phyloP scores from a whole-genome alignment of 2,329 filamentous ascomycete species.

The Colletotrichum chlorophyti region DNA sequence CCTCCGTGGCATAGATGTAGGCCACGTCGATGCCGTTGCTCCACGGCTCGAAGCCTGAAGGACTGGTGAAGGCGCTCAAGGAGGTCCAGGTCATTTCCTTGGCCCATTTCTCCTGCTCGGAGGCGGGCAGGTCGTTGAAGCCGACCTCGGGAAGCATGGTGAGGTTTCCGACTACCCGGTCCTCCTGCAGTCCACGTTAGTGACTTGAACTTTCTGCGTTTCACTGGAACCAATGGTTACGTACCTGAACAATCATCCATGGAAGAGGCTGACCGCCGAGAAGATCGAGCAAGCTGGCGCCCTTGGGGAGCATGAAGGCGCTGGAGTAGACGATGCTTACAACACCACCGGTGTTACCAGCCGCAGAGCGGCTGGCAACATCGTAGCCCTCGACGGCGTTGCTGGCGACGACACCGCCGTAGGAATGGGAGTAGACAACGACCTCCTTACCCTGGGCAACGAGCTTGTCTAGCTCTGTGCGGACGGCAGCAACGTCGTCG shows the following conservation, averaged over 20 bases:
- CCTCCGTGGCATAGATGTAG: constrained; percentile 34
- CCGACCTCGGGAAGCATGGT: constrained; percentile 25
- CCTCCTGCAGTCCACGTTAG: constrained; percentile 4
- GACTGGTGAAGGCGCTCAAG: constrained; percentile 13
- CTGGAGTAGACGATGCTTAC: constrained; percentile 43
- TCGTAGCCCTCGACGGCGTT: constrained; percentile 45
- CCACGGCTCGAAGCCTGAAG: constrained; percentile 37
- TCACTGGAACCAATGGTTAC: too few relatives aligned
- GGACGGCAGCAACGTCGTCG: constrained; percentile 42
- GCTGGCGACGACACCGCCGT: constrained; percentile 47
- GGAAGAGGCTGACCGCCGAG: constrained; percentile 33
- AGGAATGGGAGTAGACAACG: constrained; percentile 50
- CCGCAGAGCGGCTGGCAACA: constrained; percentile 38
- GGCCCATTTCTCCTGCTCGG: constrained; percentile 23
- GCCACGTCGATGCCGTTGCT: constrained; percentile 35
- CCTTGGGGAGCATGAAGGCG: constrained; percentile 40
- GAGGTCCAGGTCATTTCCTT: constrained; percentile 25
- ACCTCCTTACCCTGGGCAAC: constrained; percentile 45
- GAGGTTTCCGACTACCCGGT: constrained; percentile 20
- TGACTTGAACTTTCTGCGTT: too few relatives aligned
- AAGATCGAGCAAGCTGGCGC: constrained; percentile 33
- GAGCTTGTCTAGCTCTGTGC: constrained; percentile 35
- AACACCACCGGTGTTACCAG: constrained; percentile 45
- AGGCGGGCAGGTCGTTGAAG: constrained; percentile 25
- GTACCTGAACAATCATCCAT: constrained; percentile 37